A percentile compares a stretch with the other conserved stretches of the same genome.
phyloP scores from a whole-genome alignment of 805 yeast genomes.

The Zygoascus biomembranicola region DNA sequence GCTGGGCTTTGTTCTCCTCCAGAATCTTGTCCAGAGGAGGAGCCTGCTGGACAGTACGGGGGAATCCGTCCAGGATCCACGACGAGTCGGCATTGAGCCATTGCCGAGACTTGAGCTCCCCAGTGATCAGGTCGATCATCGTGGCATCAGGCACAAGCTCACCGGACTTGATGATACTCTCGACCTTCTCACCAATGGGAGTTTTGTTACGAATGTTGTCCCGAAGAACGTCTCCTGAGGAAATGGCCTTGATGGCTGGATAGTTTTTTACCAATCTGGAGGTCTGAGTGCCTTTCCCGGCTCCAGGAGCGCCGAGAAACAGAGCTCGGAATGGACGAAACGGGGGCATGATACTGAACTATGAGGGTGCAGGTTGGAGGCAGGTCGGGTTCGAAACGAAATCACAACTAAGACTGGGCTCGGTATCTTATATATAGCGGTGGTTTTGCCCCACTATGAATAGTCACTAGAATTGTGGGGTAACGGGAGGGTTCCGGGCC shows the following conservation, averaged over 20 bases:
- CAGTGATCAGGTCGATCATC: constrained; percentile 51
- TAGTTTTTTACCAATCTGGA: constrained; percentile 48
- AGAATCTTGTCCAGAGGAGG: constrained; percentile 41
- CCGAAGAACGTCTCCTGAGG: constrained; percentile 82
- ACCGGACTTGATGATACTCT: constrained; percentile 51
- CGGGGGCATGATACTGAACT: not conserved
- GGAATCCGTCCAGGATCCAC: constrained; percentile 90
- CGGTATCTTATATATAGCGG: no score
- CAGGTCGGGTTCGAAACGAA: not conserved
- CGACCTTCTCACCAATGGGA: constrained; percentile 44
- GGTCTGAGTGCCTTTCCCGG: constrained; percentile 92
- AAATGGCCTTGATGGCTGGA: constrained; percentile 46
- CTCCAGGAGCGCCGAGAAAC: constrained; percentile 88
- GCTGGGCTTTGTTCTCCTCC: constrained; percentile 29
- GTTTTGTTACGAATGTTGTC: constrained; percentile 51
- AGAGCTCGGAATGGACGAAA: constrained; percentile 41
- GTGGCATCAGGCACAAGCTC: constrained; percentile 62
- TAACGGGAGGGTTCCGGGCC: no score
- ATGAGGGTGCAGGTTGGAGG: not conserved
- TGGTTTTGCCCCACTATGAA: no score
- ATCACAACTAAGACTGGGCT: no score
- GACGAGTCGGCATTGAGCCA: constrained; percentile 40
- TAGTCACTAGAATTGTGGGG: no score
- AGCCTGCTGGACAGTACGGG: constrained; percentile 75
- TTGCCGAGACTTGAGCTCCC: constrained; percentile 35